Base-by-base conservation (phyloP, 2,329 filamentous ascomycete species). In the Cadophora gregata region DNA sequence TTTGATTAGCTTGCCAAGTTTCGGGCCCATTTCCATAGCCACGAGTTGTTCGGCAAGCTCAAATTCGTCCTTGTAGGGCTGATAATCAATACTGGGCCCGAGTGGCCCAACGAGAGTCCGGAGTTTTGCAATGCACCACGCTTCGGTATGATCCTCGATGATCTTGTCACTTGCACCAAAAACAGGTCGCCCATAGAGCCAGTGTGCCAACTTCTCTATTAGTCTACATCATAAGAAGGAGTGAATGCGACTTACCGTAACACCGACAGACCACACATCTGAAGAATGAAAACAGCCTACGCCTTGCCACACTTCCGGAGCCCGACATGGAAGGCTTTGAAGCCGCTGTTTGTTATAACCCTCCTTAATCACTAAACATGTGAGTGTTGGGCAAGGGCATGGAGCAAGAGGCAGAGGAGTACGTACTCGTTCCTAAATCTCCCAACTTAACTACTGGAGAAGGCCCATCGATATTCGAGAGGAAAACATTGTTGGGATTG, bases 231-330 rank as follows among this genome's bases (percentile, higher is more conserved):
- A 16, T 48, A 48, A 21, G 45, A 48, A 16, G 19, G 45, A 48
- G 45, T 21, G 45, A 21, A 48, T 48, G 45, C 19, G 4, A 48
- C 45, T 48, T 8, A 48, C 45, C 14, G 45, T 48, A 16, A 48
- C 45, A 48, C 45, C 21, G 45, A 48, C 45, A 48, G 45, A 48
- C 45, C 45, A 48, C 19, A 48, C 45, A 48, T 48, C 45, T 48
- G 45, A 48, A 21, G 45, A 5, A 16, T 48, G 45, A 48, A 21
- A 48, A 21, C 45, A 48, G 45, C 45, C 45, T 48, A 48, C 19
- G 45, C 45, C 45, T 48, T 48, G 45, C 45, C 45, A 48, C 45
- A 48, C 45, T 16, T 48, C 45, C 45, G 45, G 45, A 48, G 45
- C 21, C 45, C 45, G 45, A 48, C 45, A 48, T 21, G 45, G 45